Conservation (phyloP, 1,284 basidiomycete genomes). For the Ustilago cynodontis region DNA sequence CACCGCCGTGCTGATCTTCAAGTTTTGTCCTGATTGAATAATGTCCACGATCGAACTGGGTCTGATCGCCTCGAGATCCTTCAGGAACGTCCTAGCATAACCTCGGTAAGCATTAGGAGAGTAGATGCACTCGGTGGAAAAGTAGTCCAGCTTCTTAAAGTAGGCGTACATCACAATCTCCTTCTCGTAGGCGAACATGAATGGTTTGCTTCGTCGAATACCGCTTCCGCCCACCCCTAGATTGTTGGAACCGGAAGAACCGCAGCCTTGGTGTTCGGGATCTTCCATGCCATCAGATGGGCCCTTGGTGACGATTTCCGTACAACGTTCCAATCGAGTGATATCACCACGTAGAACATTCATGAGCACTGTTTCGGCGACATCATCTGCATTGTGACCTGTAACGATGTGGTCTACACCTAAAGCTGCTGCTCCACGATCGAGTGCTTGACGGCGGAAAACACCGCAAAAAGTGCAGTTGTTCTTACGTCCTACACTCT, state of each 20-base stretch:
- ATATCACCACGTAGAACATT: constrained; percentile 99
- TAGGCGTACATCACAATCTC: constrained; percentile 99
- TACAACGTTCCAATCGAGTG: constrained; percentile 91
- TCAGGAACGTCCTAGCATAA: constrained; percentile 91
- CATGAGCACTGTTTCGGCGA: constrained; percentile 98
- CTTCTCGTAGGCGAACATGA: constrained; percentile 98
- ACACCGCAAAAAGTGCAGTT: constrained; percentile 99
- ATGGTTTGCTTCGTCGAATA: constrained; percentile 95
- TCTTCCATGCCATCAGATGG: constrained; percentile 45
- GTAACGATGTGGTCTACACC: constrained; percentile 98
- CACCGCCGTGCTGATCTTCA: constrained; percentile 52
- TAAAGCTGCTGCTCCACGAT: constrained; percentile 89
- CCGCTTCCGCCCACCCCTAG: constrained; percentile 78
- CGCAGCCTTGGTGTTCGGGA: constrained; percentile 69
- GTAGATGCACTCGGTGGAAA: constrained; percentile 99
- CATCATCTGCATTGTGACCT: constrained; percentile 98
- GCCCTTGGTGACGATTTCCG: constrained; percentile 79
- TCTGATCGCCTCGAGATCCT: constrained; percentile 92
- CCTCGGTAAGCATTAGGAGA: constrained; percentile 94
- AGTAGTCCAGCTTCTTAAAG: constrained; percentile 95
- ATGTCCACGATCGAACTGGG: constrained; percentile 97
- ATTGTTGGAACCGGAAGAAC: constrained; percentile 42
- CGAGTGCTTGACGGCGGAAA: constrained; percentile 93
- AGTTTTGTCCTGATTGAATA: constrained; percentile 74
- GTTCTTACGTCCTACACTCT: constrained; percentile 93